Evolutionary conservation across 2,329 filamentous ascomycete genomes (phyloP).

Genomic region (Leptographium galeiforme): DNA sequence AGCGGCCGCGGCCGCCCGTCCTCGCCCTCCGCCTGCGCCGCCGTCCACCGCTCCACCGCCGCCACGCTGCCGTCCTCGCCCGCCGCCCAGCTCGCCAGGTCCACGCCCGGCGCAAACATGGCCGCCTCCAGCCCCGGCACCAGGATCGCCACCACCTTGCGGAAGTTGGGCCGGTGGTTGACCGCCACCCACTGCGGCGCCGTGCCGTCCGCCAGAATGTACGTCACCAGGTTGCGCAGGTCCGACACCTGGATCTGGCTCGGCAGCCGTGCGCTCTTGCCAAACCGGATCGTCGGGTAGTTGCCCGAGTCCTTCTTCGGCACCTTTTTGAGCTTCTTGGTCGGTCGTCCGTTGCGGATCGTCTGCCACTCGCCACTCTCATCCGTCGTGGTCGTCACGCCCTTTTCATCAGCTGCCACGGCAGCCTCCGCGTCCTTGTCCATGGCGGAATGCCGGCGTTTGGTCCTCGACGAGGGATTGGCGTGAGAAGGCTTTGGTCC

Average conservation of each 20-base stretch:
- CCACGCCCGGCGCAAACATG: slow-evolving; percentile 61
- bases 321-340: slow-evolving; percentile 48
- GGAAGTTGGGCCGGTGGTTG: slow-evolving; percentile 47
- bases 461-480: not conserved
- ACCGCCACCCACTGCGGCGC: slow-evolving; percentile 54
- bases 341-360: slow-evolving; percentile 30
- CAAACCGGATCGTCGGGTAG: slow-evolving; percentile 48
- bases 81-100: slow-evolving; percentile 32
- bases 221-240: slow-evolving; percentile 49
- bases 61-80: slow-evolving; percentile 16
- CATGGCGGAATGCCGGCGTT: not conserved
- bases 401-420: not conserved
- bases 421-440: not conserved
- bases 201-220: slow-evolving; percentile 52
- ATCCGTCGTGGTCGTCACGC: slow-evolving; percentile 13
- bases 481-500: too few relatives aligned
- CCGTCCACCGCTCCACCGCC: slow-evolving; percentile 22
- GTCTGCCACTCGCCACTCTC: slow-evolving; percentile 34
- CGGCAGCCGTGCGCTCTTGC: slow-evolving; percentile 42
- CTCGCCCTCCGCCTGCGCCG: slow-evolving; percentile 23
- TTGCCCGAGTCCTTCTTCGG: slow-evolving; percentile 40
- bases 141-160: slow-evolving; percentile 81
- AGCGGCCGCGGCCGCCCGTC: slow-evolving; percentile 46
- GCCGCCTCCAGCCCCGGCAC: slow-evolving; percentile 80
- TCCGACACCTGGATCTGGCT: slow-evolving; percentile 49